These are phyloP conservation scores for Musa schizocarpa DNA, from an alignment of 176 grass and related monocot species.

Conservation along the genomic window DNA sequence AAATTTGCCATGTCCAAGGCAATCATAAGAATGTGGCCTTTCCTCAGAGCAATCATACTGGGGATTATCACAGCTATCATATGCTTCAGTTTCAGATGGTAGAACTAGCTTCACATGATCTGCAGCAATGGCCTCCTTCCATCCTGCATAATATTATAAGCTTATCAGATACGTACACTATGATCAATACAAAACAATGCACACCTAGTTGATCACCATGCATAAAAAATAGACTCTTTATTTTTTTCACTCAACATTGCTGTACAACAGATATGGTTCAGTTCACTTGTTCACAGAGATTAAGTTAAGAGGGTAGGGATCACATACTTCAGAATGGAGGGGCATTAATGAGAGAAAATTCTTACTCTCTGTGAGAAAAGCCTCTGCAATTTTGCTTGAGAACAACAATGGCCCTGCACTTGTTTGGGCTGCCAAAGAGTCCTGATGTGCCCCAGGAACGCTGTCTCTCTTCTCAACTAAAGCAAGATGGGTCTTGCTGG, in stretches of 20 bases:
- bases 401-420: constrained; percentile 4
- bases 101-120: constrained; percentile 66
- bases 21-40: background rate
- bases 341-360: constrained; percentile 6
- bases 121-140: constrained; percentile 47
- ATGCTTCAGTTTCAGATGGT: constrained; percentile 31
- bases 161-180: background rate
- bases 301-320: background rate
- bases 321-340: background rate
- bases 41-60: background rate
- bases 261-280: background rate
- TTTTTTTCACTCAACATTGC: background rate
- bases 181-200: background rate
- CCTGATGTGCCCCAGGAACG: constrained; percentile 15
- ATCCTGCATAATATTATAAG: constrained; percentile 39
- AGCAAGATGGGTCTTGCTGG: constrained; percentile 5
- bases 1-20: constrained; percentile 1
- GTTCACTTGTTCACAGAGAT: background rate
- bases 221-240: background rate
- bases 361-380: constrained; percentile 76
- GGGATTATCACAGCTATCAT: background rate
- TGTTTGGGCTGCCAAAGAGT: background rate
- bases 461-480: background rate
- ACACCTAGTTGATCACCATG: background rate
- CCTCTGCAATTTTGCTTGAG: constrained; percentile 41